Conservation (phyloP, 1,139 yeast species). For the Starmera stellimalicola region DNA sequence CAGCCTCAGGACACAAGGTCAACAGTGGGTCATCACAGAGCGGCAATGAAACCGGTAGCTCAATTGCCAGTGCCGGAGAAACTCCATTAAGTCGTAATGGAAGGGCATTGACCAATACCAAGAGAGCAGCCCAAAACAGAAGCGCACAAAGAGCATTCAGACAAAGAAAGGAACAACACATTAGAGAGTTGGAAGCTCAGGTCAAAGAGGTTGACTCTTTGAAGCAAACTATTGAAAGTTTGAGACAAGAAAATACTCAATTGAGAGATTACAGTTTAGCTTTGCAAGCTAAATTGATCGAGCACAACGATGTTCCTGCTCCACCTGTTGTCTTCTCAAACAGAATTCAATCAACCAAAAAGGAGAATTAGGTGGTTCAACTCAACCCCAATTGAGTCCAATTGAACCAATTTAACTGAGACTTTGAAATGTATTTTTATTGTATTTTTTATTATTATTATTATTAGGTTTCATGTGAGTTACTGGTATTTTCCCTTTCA, state of each 20-base stretch:
- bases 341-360: slow-evolving; percentile 6
- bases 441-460: too few species aligned
- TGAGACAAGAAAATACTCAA: slow-evolving; percentile 60
- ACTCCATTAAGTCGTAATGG: slow-evolving; percentile 23
- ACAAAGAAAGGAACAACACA: slow-evolving; percentile 66
- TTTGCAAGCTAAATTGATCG: slow-evolving; percentile 58
- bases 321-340: slow-evolving; percentile 31
- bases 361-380: too few species aligned
- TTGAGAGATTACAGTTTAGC: slow-evolving; percentile 66
- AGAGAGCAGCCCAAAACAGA: slow-evolving; percentile 84
- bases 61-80: slow-evolving; percentile 6
- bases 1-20: background rate
- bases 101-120: slow-evolving; percentile 51
- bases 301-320: slow-evolving; percentile 28
- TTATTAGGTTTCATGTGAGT: too few species aligned
- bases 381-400: too few species aligned
- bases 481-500: too few species aligned
- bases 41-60: background rate
- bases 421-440: too few species aligned
- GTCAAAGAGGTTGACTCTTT: slow-evolving; percentile 52
- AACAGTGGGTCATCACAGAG: background rate
- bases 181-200: slow-evolving; percentile 66
- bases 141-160: slow-evolving; percentile 86
- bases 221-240: slow-evolving; percentile 51
- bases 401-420: too few species aligned